Conservation (phyloP, 768 basidiomycete species). For the Boletus insuetus region DNA sequence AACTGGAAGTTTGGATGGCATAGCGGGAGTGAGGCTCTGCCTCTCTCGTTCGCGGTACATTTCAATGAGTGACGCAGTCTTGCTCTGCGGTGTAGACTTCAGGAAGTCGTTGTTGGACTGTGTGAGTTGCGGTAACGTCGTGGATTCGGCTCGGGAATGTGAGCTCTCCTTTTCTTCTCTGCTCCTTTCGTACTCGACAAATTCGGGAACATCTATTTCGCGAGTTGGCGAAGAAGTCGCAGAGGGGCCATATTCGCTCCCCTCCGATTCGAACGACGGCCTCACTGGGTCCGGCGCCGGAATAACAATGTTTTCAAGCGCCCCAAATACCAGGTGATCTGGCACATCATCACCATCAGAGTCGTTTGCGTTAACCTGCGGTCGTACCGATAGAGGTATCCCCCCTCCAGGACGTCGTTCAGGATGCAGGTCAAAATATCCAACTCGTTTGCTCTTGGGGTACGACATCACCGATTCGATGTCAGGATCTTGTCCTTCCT, state of each 20-base stretch:
- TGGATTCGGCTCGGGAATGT: conserved; percentile 28
- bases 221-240: conserved; percentile 25
- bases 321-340: conserved; percentile 34
- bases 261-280: conserved; percentile 33
- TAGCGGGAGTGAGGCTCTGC: conserved; percentile 22
- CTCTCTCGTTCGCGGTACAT: conserved; percentile 79
- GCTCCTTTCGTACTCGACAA: conserved; percentile 18
- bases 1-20: conserved; percentile 36
- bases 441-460: conserved; percentile 41
- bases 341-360: conserved; percentile 36
- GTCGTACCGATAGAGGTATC: conserved; percentile 21
- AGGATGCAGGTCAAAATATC: conserved; percentile 80
- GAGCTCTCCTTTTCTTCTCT: conserved; percentile 24
- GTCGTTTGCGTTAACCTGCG: conserved; percentile 28
- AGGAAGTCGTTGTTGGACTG: conserved; percentile 9
- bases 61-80: conserved; percentile 77
- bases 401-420: conserved; percentile 50
- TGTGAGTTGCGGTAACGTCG: conserved; percentile 23
- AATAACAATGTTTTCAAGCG: conserved; percentile 18
- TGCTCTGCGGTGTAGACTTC: conserved; percentile 41
- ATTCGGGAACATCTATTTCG: conserved; percentile 33
- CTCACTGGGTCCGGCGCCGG: conserved; percentile 27
- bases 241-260: conserved; percentile 33
- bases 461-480: conserved; percentile 41
- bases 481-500: conserved; percentile 42